phyloP scores from a whole-genome alignment of 495 filamentous ascomycete species.

The Cryomyces minteri region DNA sequence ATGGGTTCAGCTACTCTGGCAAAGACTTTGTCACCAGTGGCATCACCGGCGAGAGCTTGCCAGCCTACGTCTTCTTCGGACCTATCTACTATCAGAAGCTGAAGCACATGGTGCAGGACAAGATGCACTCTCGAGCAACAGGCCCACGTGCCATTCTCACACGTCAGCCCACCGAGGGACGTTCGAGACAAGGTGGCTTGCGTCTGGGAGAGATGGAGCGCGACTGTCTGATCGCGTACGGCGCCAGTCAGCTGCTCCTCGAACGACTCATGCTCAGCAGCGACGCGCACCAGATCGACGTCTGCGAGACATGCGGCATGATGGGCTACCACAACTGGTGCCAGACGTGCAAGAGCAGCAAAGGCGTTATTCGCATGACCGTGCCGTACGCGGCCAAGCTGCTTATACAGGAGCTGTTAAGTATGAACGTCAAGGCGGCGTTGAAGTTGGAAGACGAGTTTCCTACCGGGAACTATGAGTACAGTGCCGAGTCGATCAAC shows the following conservation, averaged over 20 bases:
- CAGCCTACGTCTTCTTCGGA: conserved; percentile 94
- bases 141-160: conserved; percentile 85
- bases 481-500: not conserved
- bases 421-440: conserved; percentile 87
- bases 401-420: conserved; percentile 86
- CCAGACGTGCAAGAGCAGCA: conserved; percentile 67
- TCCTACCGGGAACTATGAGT: too few species aligned
- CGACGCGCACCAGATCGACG: conserved; percentile 76
- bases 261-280: conserved; percentile 89
- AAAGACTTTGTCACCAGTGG: conserved; percentile 93
- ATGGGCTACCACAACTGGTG: conserved; percentile 94
- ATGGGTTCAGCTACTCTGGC: conserved; percentile 88
- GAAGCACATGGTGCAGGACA: conserved; percentile 99
- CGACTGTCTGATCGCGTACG: conserved; percentile 92
- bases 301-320: conserved; percentile 82
- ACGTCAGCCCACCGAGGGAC: conserved; percentile 90
- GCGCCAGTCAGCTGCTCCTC: conserved; percentile 62
- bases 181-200: conserved; percentile 79
- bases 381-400: conserved; percentile 99
- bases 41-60: conserved; percentile 83
- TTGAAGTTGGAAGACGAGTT: conserved; percentile 87
- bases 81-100: conserved; percentile 99
- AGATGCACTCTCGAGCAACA: conserved; percentile 91
- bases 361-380: conserved; percentile 69
- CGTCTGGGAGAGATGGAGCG: conserved; percentile 98